Evolutionary conservation across 1,139 yeast genomes (phyloP), one percentile per base, ranked within the genome.

Genomic region (Debaryomyces coudertii): DNA sequence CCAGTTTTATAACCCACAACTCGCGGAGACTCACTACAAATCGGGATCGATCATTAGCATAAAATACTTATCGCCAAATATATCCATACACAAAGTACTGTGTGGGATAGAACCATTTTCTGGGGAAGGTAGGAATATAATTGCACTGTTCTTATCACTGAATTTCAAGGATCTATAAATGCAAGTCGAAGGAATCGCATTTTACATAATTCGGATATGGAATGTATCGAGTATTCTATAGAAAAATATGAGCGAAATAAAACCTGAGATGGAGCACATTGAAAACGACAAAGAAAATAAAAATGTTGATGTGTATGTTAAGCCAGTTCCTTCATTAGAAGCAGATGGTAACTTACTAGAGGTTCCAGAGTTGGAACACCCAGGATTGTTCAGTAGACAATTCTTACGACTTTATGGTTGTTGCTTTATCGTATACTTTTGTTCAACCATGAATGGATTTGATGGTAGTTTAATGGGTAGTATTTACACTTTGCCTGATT

Each of bases 381-480:
- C 42, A n/a, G 34, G 34, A n/a, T n/a, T 47, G 4, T 28, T 44
- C 9, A 38, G 44, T 34, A 38, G 28, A n/a, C 37, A 40, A 22
- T 42, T 49, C 49, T 15, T 47, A 12, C 51, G 49, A 5, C 40
- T 51, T n/a, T 36, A 44, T 46, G 49, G 27, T 18, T 47, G 43
- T 4, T 29, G 53, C 52, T 12, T 54, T 50, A 3, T 52, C 43
- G 43, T 50, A 43, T 43, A 54, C 50, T 31, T 50, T 5, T 45
- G 48, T 42, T 48, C 57, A 9, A 52, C 59, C 14, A 53, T 53
- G 14, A 53, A 53, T 42, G 64, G 64, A 7, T 58, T 50, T 41
- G 64, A 60, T 47, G 62, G 62, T 20, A 53, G 57, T 4, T 47
- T 60, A 16, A 54, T 57, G 54, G 51, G 55, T 22, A 56, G 57